These are phyloP conservation scores for Mucor racemosus DNA, from an alignment of 371 early-diverging fungal species.

Conservation along the genomic window DNA sequence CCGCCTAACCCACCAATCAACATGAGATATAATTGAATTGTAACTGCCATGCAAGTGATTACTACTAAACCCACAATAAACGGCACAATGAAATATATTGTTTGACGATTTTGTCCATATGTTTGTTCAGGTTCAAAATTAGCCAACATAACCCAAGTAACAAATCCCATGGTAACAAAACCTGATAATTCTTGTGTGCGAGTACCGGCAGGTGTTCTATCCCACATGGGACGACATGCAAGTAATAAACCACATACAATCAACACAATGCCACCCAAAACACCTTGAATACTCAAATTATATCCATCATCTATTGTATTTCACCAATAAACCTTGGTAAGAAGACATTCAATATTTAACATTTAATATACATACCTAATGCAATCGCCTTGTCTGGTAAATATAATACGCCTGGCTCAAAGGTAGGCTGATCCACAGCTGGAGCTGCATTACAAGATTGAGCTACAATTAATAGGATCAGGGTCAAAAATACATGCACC, in stretches of 20 bases:
- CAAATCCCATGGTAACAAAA: conserved; percentile 32
- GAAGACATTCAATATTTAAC: background rate
- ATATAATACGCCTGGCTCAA: conserved; percentile 36
- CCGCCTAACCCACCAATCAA: conserved; percentile 68
- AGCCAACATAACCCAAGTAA: conserved; percentile 61
- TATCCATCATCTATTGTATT: conserved; percentile 43
- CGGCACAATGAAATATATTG: conserved; percentile 59
- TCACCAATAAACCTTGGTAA: no score
- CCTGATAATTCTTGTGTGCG: conserved; percentile 56
- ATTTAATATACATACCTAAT: conserved; percentile 23
- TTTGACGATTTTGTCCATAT: conserved; percentile 35
- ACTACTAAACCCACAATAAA: conserved; percentile 37
- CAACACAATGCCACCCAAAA: conserved; percentile 63
- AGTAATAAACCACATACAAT: conserved; percentile 67
- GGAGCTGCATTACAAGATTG: conserved; percentile 10
- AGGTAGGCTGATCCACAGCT: conserved; percentile 17
- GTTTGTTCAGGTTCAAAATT: conserved; percentile 55
- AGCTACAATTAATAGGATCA: background rate
- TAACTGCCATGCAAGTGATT: conserved; percentile 38
- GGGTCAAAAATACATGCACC: background rate
- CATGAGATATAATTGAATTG: conserved; percentile 38
- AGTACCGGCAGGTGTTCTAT: conserved; percentile 50
- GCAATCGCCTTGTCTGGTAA: conserved; percentile 41
- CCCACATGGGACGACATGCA: conserved; percentile 53
- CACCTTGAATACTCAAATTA: conserved; percentile 56